Evolutionary conservation across 1,284 basidiomycete species (phyloP).

Genomic region (Amylostereum areolatum): DNA sequence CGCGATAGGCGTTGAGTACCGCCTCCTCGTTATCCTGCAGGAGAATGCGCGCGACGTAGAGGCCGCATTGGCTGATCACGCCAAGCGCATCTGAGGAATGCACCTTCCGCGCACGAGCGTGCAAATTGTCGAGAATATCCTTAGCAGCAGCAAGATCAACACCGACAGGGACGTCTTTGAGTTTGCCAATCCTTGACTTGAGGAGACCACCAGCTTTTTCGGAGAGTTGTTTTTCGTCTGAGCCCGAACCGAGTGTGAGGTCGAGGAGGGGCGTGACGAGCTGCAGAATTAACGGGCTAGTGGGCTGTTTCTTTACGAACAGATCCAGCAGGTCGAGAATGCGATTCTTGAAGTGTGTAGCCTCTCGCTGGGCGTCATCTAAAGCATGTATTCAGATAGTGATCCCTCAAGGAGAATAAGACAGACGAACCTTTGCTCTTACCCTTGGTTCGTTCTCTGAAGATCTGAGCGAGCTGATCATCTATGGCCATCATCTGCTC

Average conservation of each 20-base stretch:
- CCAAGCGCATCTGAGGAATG: slow-evolving; percentile 59
- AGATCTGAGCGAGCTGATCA: slow-evolving; percentile 87
- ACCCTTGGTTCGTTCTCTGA: slow-evolving; percentile 67
- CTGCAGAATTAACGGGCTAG: slow-evolving; percentile 60
- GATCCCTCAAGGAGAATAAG: background rate
- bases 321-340: slow-evolving; percentile 89
- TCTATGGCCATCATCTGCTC: slow-evolving; percentile 98
- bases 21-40: slow-evolving; percentile 36
- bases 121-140: slow-evolving; percentile 60
- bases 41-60: slow-evolving; percentile 67
- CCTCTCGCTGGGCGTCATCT: slow-evolving; percentile 70
- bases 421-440: slow-evolving; percentile 50
- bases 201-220: slow-evolving; percentile 83
- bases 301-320: slow-evolving; percentile 72
- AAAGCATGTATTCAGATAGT: too few relatives aligned
- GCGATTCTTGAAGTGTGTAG: slow-evolving; percentile 91
- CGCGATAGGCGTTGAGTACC: slow-evolving; percentile 54
- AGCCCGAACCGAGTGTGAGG: slow-evolving; percentile 56
- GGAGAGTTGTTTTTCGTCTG: slow-evolving; percentile 79
- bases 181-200: slow-evolving; percentile 67
- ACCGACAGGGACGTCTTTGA: slow-evolving; percentile 58
- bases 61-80: slow-evolving; percentile 62
- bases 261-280: slow-evolving; percentile 76
- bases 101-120: slow-evolving; percentile 67
- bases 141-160: slow-evolving; percentile 41